Percentiles rank a stretch among this genome's conserved stretches.
These are phyloP conservation scores for Vigna angularis DNA, from an alignment of 306 rosid genomes.

Conservation along the genomic window DNA sequence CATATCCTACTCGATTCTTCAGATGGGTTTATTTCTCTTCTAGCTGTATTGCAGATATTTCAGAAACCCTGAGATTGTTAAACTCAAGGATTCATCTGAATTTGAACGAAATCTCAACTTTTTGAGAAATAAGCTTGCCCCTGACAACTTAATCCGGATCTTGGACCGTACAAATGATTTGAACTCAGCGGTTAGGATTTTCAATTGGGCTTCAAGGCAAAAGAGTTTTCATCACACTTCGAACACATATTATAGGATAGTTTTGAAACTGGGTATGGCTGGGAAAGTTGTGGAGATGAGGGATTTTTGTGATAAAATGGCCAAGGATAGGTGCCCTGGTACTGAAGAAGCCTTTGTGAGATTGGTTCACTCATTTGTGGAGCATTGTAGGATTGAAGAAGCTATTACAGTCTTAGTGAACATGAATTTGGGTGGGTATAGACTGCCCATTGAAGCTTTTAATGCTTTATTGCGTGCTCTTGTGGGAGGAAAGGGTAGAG, in stretches of 20 bases:
- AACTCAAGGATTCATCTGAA: conserved; percentile 50
- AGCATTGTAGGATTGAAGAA: conserved; percentile 61
- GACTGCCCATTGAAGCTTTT: conserved; percentile 60
- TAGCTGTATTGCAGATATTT: conserved; percentile 51
- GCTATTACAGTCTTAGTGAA: conserved; percentile 62
- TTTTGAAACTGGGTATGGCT: conserved; percentile 78
- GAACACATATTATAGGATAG: conserved; percentile 59
- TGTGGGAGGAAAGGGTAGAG: conserved; percentile 56
- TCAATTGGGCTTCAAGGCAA: conserved; percentile 82
- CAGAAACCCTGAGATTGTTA: conserved; percentile 50
- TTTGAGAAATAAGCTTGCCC: conserved; percentile 63
- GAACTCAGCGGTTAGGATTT: conserved; percentile 69
- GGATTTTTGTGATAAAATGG: conserved; percentile 61
- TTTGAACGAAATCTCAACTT: conserved; percentile 57
- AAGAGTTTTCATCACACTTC: conserved; percentile 68
- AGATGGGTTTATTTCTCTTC: conserved; percentile 66
- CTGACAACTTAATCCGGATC: conserved; percentile 63
- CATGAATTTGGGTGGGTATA: conserved; percentile 64
- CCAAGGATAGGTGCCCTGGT: conserved; percentile 65
- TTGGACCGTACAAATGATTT: conserved; percentile 65
- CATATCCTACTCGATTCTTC: conserved; percentile 58
- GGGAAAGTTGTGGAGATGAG: conserved; percentile 72
- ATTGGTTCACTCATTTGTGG: conserved; percentile 59
- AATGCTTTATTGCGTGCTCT: conserved; percentile 72
- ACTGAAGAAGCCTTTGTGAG: conserved; percentile 65